These are phyloP conservation scores for Drechslera avenae DNA, from an alignment of 2,329 filamentous ascomycete species.

Conservation along the genomic window DNA sequence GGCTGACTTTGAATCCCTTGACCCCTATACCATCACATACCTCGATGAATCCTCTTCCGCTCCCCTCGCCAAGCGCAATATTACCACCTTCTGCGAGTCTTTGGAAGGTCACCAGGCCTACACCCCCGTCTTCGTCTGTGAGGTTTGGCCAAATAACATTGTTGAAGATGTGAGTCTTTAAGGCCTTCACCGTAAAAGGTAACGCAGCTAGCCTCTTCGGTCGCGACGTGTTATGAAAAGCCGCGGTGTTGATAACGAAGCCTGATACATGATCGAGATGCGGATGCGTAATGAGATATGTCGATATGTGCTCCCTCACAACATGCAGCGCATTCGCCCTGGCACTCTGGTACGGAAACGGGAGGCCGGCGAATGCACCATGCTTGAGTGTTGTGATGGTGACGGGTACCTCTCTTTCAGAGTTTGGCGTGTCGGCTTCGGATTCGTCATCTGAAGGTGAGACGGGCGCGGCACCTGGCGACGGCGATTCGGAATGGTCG, in stretches of 20 bases:
- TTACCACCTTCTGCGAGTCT: slow-evolving; percentile 88
- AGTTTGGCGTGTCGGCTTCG: slow-evolving; percentile 31
- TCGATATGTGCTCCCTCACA: slow-evolving; percentile 78
- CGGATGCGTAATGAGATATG: slow-evolving; percentile 94
- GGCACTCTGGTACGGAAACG: slow-evolving; percentile 68
- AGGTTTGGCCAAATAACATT: slow-evolving; percentile 98
- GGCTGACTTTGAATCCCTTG: slow-evolving; percentile 84
- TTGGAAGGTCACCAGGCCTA: slow-evolving; percentile 88
- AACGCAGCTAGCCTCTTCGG: slow-evolving; percentile 87
- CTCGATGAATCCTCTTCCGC: slow-evolving; percentile 82
- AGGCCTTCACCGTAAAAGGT: slow-evolving; percentile 85
- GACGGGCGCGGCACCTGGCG: slow-evolving; percentile 30
- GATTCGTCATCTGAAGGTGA: slow-evolving; percentile 39
- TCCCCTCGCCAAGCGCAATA: slow-evolving; percentile 78
- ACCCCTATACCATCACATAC: slow-evolving; percentile 88
- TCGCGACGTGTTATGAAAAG: slow-evolving; percentile 73
- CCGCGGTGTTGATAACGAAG: slow-evolving; percentile 91
- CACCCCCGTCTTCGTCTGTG: slow-evolving; percentile 93
- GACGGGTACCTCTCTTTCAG: slow-evolving; percentile 30
- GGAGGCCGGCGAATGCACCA: slow-evolving; percentile 81
- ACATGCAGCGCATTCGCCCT: slow-evolving; percentile 82
- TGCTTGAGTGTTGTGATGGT: slow-evolving; percentile 61
- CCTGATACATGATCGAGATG: slow-evolving; percentile 93
- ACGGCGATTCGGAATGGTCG: slow-evolving; percentile 28
- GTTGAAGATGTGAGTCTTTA: slow-evolving; percentile 96